Evolutionary conservation across 169 alveolate genomes (phyloP), one percentile per base, ranked within the genome.

Genomic region (Plasmodium blacklocki): DNA sequence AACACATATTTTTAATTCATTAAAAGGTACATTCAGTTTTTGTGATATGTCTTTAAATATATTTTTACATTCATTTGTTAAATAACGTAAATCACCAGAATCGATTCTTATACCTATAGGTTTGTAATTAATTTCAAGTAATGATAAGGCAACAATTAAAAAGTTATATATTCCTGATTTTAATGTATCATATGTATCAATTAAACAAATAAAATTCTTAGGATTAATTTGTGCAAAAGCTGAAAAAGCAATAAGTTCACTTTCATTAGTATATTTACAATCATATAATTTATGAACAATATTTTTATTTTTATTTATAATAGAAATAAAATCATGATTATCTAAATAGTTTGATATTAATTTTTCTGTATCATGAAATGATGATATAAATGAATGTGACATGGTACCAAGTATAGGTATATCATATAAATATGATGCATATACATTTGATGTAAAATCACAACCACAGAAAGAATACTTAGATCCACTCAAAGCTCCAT

Each of bases 401-500:
- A 85, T 85, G 4, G 88, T 85, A 14, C 87, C 88, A 8, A 85
- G 26, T 85, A 85, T 68, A 29, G 88, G 88, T 15, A 85, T 85
- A 59, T 85, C 88, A 85, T 85, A 85, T 15, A 74, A 59, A 68
- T 56, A 85, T 19, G 87, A 85, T 49, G 88, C 88, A 62, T 73
- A 85, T 4, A 85, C 87, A 56, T 73, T 85, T 43, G 87, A 74
- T 45, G 88, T 73, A 60, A 85, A 74, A 47, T 73, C 88, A 43
- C 75, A 70, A 18, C 95, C 97, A 29, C 94, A 74, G 64, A 93
- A 95, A 1, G 97, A 50, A 83, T 96, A 97, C 39, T 96, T 90
- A n/a, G 95, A 92, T 19, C 98, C 98, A 32, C 97, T 92, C 70
- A 97, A 56, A 11, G 97, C 98, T 7, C 98, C 99, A 92, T 97